Base-by-base conservation (phyloP, 1,284 basidiomycete species). In the Leccinum angustisporum region DNA sequence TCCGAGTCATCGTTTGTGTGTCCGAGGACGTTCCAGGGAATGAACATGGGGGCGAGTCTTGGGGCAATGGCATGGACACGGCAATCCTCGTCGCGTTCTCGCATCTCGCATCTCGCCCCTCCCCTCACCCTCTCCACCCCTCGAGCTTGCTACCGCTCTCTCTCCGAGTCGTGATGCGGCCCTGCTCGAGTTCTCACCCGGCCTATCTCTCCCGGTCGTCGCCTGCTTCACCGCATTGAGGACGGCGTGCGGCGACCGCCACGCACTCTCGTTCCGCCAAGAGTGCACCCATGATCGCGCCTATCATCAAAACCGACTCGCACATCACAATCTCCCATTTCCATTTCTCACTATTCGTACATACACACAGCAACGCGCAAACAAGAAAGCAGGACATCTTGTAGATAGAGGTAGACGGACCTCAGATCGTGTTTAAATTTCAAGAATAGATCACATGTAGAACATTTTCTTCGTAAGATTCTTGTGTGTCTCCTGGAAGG, bases 231-330 rank as follows among this genome's bases (percentile, higher is more conserved):
- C 38, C 38, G 4, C 38, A 40, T 40, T 5, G 38, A 40, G 38
- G 8, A n/a, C 8, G 9, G 8, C 16, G 8, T 40, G 16, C 16
- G 38, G 38, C 16, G 16, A n/a, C 16, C 16, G 38, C 38, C 16
- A 40, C 6, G 7, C 36, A 16, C 14, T 38, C 36, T 38, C 36
- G 38, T 40, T 40, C 38, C 16, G 38, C 38, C 16, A 1, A 9
- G 38, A 9, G 4, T n/a, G n/a, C n/a, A 63, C 89, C 48, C 36
- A 14, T 14, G 14, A 40, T 98, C 98, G 95, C 57, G 59, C 54
- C 43, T 33, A 40, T 54, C 54, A 53, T 54, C 34, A 52, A 60
- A 1, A 46, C 18, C 65, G 58, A 53, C 57, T 38, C 50, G 18
- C 11, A 54, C 58, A 52, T 48, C 18, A 4, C 5, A 52, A 31